Evolutionary conservation across 2,329 filamentous ascomycete genomes (phyloP).

Genomic region (Dactylonectria macrodidyma): DNA sequence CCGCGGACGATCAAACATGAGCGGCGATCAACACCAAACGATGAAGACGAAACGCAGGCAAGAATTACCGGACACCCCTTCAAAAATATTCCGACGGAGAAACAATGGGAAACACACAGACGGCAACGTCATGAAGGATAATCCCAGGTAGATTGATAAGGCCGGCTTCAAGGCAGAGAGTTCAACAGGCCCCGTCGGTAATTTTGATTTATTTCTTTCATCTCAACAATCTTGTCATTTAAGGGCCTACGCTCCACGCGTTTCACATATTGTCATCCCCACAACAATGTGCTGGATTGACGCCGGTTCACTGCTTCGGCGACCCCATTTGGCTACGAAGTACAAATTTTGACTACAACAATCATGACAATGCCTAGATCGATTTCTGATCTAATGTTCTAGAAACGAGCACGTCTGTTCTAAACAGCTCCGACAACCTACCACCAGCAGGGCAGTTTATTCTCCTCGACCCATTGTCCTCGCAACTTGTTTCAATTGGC

Average conservation of each 20-base stretch:
- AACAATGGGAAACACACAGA: not conserved
- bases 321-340: not conserved
- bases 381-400: not conserved
- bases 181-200: not conserved
- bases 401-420: not conserved
- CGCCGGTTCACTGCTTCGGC: not conserved
- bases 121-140: not conserved
- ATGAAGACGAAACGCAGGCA: not conserved
- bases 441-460: not conserved
- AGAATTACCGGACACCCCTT: not conserved
- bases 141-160: not conserved
- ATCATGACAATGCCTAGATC: not conserved
- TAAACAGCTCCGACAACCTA: not conserved
- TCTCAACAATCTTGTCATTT: not conserved
- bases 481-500: conserved; percentile 20
- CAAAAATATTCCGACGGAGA: not conserved
- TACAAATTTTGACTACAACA: not conserved
- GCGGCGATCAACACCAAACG: not conserved
- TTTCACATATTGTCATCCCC: not conserved
- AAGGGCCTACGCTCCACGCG: not conserved
- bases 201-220: not conserved
- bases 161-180: not conserved
- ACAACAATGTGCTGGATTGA: not conserved
- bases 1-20: not conserved
- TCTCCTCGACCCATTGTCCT: not conserved